phyloP scores from a whole-genome alignment of 768 basidiomycete species.

The Inosperma sp. region DNA sequence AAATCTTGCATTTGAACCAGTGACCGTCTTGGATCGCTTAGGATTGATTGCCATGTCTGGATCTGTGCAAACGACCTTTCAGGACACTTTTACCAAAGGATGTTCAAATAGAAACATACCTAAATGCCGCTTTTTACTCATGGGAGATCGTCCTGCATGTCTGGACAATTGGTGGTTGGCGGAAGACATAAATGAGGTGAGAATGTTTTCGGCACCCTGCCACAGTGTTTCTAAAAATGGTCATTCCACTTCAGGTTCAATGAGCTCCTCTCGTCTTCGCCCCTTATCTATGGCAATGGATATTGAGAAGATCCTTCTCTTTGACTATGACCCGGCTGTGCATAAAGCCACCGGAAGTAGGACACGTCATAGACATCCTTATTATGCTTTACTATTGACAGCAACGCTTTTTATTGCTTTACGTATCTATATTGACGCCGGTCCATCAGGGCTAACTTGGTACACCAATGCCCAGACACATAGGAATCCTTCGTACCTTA shows the following conservation, averaged over 20 bases:
- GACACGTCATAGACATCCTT: neutral
- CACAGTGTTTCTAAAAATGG: too few species aligned
- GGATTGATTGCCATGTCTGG: constrained; percentile 12
- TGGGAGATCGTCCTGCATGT: constrained; percentile 12
- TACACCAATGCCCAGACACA: neutral
- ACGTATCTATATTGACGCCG: neutral
- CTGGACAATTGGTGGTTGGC: neutral
- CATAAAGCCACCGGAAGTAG: neutral
- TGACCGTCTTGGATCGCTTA: constrained; percentile 44
- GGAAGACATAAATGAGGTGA: neutral
- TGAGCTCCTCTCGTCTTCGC: neutral
- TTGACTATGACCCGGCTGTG: neutral
- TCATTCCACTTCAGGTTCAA: too few species aligned
- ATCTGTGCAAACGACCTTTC: constrained; percentile 8
- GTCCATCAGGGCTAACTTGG: neutral
- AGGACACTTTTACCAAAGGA: neutral
- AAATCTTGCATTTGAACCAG: constrained; percentile 53
- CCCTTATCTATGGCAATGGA: neutral
- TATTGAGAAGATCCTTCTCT: neutral
- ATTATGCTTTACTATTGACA: neutral
- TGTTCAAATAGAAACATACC: too few species aligned
- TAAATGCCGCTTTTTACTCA: constrained; percentile 8
- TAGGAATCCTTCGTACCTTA: constrained; percentile 43
- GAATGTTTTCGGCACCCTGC: too few species aligned
- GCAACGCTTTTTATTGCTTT: constrained; percentile 3